Percentiles rank a stretch among this genome's conserved stretches.
phyloP scores from a whole-genome alignment of 352 stramenopile species.

The Elongisporangium senticosum region DNA sequence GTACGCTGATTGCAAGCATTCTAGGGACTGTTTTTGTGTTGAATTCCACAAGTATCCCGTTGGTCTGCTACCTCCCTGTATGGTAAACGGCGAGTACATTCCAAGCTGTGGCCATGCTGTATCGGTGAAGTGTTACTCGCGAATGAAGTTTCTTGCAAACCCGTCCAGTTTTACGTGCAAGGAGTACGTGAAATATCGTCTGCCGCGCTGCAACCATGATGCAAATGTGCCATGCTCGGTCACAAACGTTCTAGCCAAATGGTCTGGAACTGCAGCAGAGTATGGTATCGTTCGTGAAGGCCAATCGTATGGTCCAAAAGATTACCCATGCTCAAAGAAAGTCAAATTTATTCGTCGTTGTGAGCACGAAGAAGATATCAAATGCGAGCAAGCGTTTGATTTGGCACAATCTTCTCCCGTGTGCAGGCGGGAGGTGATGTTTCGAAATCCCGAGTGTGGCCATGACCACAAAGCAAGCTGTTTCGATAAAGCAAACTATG shows the following conservation, averaged over 20 bases:
- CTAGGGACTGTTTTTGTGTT: slow-evolving; percentile 52
- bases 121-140: slow-evolving; percentile 52
- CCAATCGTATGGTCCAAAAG: slow-evolving; percentile 51
- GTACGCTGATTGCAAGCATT: slow-evolving; percentile 70
- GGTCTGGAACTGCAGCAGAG: slow-evolving; percentile 33
- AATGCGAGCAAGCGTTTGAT: slow-evolving; percentile 71
- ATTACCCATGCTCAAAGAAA: slow-evolving; percentile 53
- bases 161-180: slow-evolving; percentile 39
- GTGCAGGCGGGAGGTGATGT: slow-evolving; percentile 37
- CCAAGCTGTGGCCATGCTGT: slow-evolving; percentile 62
- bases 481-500: slow-evolving; percentile 12
- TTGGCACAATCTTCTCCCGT: slow-evolving; percentile 34
- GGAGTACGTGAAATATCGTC: slow-evolving; percentile 35
- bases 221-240: slow-evolving; percentile 38
- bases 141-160: slow-evolving; percentile 21
- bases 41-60: slow-evolving; percentile 51
- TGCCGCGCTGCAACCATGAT: slow-evolving; percentile 72
- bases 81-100: slow-evolving; percentile 50
- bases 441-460: slow-evolving; percentile 65
- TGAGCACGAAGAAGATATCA: slow-evolving; percentile 43
- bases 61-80: slow-evolving; percentile 36
- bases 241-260: slow-evolving; percentile 34
- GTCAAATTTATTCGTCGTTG: slow-evolving; percentile 63
- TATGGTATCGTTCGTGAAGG: slow-evolving; percentile 54
- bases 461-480: slow-evolving; percentile 57